Evolutionary conservation across 495 filamentous ascomycete species (phyloP).

Genomic region (Podospora sp.): DNA sequence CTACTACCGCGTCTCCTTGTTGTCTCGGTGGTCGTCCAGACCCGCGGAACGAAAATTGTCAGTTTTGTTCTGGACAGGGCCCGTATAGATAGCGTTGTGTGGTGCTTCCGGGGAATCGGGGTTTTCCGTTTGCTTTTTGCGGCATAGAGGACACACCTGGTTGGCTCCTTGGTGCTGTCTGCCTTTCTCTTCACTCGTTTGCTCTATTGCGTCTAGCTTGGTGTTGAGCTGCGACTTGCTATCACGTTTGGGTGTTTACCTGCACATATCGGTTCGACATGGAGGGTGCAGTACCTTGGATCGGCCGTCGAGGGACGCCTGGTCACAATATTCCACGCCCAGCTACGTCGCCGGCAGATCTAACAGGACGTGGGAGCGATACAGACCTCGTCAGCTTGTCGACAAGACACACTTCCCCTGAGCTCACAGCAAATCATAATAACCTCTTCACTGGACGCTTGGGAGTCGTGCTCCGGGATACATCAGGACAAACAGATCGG

Average conservation of each 20-base stretch:
- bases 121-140: background rate
- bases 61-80: background rate
- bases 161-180: background rate
- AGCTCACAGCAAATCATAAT: background rate
- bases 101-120: background rate
- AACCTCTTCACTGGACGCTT: background rate
- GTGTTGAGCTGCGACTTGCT: background rate
- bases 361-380: background rate
- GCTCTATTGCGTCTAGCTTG: background rate
- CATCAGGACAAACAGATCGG: background rate
- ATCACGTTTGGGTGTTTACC: background rate
- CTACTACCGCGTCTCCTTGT: background rate
- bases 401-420: slow-evolving; percentile 3
- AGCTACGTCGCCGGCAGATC: background rate
- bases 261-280: background rate
- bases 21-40: background rate
- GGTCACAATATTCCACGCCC: background rate
- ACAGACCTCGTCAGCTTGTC: background rate
- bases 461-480: background rate
- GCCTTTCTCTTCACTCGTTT: slow-evolving; percentile 1
- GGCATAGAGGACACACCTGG: background rate
- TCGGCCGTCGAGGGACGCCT: background rate
- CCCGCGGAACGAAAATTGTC: background rate
- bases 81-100: background rate
- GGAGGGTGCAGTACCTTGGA: background rate